Conservation (phyloP, 2,329 filamentous ascomycete genomes). For the Diplocarpon mali region DNA sequence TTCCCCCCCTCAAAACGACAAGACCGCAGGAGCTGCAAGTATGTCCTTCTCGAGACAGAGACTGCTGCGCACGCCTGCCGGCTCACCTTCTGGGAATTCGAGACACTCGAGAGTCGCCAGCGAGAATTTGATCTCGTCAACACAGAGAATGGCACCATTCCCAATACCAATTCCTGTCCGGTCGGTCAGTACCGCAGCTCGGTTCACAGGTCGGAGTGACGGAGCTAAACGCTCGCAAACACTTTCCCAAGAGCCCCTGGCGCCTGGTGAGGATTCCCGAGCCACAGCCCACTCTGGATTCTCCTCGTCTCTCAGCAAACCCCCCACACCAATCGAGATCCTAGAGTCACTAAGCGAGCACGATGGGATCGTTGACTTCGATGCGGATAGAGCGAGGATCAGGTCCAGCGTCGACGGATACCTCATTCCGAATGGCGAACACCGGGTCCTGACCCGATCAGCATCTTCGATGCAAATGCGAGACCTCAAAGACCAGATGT, state of each 20-base stretch:
- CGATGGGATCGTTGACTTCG: conserved; percentile 26
- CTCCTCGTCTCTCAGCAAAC: conserved; percentile 15
- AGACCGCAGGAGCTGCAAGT: conserved; percentile 12
- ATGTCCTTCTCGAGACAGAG: conserved; percentile 19
- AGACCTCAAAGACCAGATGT: conserved; percentile 56
- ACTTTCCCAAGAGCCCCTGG: conserved; percentile 9
- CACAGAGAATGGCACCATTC: conserved; percentile 32
- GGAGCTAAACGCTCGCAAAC: conserved; percentile 8
- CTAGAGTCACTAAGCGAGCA: conserved; percentile 46
- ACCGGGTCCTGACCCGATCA: conserved; percentile 22
- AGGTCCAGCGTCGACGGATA: conserved; percentile 19
- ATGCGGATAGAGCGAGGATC: conserved; percentile 15
- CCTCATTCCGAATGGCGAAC: conserved; percentile 12
- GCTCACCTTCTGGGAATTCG: conserved; percentile 28
- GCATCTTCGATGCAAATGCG: conserved; percentile 35
- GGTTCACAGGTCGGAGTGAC: conserved; percentile 29
- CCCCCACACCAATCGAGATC: conserved; percentile 20
- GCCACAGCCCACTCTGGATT: conserved; percentile 3
- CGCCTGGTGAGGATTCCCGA: conserved; percentile 6
- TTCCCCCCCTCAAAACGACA: conserved; percentile 21
- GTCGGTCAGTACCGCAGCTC: conserved; percentile 53
- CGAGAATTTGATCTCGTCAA: conserved; percentile 43
- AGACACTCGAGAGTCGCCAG: conserved; percentile 51
- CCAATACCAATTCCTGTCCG: conserved; percentile 41
- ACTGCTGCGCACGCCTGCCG: conserved; percentile 14